Evolutionary conservation across 805 yeast species (phyloP).

Genomic region (Yarrowia bubula): DNA sequence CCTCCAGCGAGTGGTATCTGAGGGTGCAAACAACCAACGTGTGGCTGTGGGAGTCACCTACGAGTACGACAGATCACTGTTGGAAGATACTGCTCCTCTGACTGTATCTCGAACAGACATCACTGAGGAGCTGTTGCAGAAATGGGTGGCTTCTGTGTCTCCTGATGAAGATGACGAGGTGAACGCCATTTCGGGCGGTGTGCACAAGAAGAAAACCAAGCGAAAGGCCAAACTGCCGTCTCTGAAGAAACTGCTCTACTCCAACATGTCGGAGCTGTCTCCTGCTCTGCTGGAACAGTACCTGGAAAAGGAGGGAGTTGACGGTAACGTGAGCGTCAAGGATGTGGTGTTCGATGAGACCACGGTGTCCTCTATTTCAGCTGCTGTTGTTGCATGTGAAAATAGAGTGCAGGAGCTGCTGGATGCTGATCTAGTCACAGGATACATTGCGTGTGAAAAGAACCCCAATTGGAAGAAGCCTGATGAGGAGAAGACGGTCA

Average conservation of each 20-base stretch:
- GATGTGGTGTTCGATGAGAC: slow-evolving; percentile 32
- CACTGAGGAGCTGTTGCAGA: background rate
- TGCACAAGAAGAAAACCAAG: slow-evolving; percentile 24
- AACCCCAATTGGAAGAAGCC: slow-evolving; percentile 51
- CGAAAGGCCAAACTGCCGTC: slow-evolving; percentile 41
- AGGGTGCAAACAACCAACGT: slow-evolving; percentile 58
- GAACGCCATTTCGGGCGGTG: slow-evolving; percentile 12
- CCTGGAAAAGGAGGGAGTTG: slow-evolving; percentile 48
- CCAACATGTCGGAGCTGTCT: slow-evolving; percentile 70
- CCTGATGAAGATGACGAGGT: slow-evolving; percentile 14
- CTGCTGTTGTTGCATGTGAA: slow-evolving; percentile 51
- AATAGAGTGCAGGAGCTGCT: slow-evolving; percentile 43
- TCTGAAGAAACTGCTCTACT: slow-evolving; percentile 66
- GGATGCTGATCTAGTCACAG: slow-evolving; percentile 44
- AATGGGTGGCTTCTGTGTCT: slow-evolving; percentile 2
- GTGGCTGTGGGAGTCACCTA: slow-evolving; percentile 74
- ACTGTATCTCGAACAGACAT: background rate
- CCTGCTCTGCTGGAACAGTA: slow-evolving; percentile 70
- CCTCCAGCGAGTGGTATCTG: slow-evolving; percentile 74
- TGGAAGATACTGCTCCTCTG: slow-evolving; percentile 10
- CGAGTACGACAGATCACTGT: slow-evolving; percentile 35
- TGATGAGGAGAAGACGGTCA: slow-evolving; percentile 34
- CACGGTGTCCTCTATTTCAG: slow-evolving; percentile 40
- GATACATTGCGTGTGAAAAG: slow-evolving; percentile 62
- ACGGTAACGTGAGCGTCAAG: slow-evolving; percentile 44